Evolutionary conservation across 257 asterid genomes (phyloP).

Genomic region (Solanum medicagineum): DNA sequence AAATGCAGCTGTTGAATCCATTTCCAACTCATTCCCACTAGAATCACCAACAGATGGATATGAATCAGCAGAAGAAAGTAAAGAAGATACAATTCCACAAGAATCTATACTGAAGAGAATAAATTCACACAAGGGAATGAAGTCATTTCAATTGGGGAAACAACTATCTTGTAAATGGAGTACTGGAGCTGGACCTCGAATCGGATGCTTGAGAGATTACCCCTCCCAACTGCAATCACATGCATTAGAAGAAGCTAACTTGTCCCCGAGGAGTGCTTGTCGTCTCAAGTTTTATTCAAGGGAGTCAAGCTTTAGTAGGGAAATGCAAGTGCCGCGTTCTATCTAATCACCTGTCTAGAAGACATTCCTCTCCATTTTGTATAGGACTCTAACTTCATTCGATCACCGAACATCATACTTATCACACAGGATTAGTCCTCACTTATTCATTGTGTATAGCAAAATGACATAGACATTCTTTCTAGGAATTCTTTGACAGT

Average conservation of each 20-base stretch:
- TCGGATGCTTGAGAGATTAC: conserved; percentile 72
- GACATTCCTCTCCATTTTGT: conserved; percentile 21
- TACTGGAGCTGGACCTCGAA: conserved; percentile 88
- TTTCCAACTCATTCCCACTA: conserved; percentile 1
- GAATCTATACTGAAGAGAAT: conserved; percentile 46
- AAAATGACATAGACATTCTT: conserved; percentile 26
- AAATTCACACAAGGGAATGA: conserved; percentile 48
- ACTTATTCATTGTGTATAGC: conserved; percentile 32
- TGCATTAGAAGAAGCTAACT: conserved; percentile 54
- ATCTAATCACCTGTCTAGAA: conserved; percentile 3
- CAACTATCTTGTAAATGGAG: conserved; percentile 81
- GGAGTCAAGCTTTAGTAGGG: conserved; percentile 20
- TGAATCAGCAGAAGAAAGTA: conserved; percentile 12
- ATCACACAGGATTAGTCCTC: conserved; percentile 1
- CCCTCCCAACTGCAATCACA: conserved; percentile 68
- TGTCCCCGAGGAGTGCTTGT: conserved; percentile 49
- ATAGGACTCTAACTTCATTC: neutral
- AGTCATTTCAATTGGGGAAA: conserved; percentile 60
- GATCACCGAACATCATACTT: neutral
- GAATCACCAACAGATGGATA: conserved; percentile 30
- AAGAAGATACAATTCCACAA: conserved; percentile 30
- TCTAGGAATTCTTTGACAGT: conserved; percentile 11
- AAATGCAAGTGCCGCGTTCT: conserved; percentile 4
- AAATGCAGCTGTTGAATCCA: conserved; percentile 3
- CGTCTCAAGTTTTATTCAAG: conserved; percentile 28